Conservation (phyloP, 768 basidiomycete genomes). For the Pleurotus djamor region DNA sequence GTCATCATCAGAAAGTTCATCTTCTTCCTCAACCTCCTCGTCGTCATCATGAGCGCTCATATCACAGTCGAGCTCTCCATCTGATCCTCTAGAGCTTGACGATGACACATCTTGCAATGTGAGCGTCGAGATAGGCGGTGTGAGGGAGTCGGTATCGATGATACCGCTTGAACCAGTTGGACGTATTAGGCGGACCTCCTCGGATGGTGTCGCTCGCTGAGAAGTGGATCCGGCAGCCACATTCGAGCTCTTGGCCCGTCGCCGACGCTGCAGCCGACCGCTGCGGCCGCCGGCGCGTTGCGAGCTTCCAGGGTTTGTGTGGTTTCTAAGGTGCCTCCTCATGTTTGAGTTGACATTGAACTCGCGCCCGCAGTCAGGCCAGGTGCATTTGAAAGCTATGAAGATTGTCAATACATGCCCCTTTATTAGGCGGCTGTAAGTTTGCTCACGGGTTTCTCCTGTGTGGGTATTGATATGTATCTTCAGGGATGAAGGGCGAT, state of each 20-base stretch:
- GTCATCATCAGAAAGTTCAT: neutral
- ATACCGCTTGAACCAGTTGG: neutral
- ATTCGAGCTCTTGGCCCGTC: neutral
- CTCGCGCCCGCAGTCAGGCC: slow-evolving; percentile 68
- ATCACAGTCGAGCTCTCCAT: neutral
- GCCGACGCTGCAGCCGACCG: neutral
- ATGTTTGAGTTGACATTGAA: slow-evolving; percentile 88
- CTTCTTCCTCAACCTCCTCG: neutral
- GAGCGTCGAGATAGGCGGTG: slow-evolving; percentile 3
- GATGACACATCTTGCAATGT: neutral
- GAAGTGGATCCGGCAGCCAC: neutral
- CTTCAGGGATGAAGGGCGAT: slow-evolving; percentile 63
- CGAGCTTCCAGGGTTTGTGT: slow-evolving; percentile 34
- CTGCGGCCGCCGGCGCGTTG: slow-evolving; percentile 8
- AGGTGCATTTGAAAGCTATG: slow-evolving; percentile 73
- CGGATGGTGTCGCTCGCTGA: neutral
- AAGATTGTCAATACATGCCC: neutral
- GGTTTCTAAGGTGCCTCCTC: slow-evolving; percentile 77
- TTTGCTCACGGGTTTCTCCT: slow-evolving; percentile 59
- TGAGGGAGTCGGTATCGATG: neutral
- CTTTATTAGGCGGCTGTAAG: neutral
- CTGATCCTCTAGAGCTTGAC: neutral
- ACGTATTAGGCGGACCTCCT: neutral
- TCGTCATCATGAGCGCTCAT: neutral
- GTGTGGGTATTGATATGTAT: slow-evolving; percentile 72